Evolutionary conservation across 495 filamentous ascomycete species (phyloP), one percentile per base, ranked within the genome.

Genomic region (Pseudevernia furfuracea): DNA sequence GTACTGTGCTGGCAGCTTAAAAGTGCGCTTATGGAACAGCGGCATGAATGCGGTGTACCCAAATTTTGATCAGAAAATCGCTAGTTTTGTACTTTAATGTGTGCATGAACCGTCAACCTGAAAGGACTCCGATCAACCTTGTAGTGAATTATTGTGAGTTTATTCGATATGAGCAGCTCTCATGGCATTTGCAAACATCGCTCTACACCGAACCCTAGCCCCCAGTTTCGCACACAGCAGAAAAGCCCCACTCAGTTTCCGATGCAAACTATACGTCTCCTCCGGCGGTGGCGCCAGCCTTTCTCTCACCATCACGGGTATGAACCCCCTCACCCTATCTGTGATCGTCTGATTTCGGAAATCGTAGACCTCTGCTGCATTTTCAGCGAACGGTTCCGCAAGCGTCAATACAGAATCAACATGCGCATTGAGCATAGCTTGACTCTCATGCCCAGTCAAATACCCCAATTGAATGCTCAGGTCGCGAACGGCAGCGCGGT

Each of bases 241-340:
- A 70, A 98, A 98, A 0, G 95, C 94, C 4, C 94, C 94, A 74
- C 94, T 97, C 58, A 98, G 74, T 75, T 98, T 98, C 66, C 94
- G 82, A 77, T 98, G 94, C 73, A 98, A 72, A 74, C 89, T 93
- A 70, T 98, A 98, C 65, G 95, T 98, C 81, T 98, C 94, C 78
- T 98, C 95, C 0, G 94, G 94, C 48, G 95, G 94, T 19, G 95
- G 94, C 14, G 89, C 84, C 44, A 98, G 74, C 30, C 94, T 75
- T 78, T 97, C 94, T 57, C 84, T 82, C 38, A 98, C 79, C 95
- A 97, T 98, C 38, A 94, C 74, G 11, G 93, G 94, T 68, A 98
- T 97, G 30, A 94, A 79, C 19, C 74, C 83, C 65, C 89, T 85
- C 36, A 98, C 92, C 15, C 94, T 80, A 63, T 96, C 92, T 10